These are phyloP conservation scores for Artomyces pyxidatus DNA, from an alignment of 768 basidiomycete genomes.

Conservation along the genomic window DNA sequence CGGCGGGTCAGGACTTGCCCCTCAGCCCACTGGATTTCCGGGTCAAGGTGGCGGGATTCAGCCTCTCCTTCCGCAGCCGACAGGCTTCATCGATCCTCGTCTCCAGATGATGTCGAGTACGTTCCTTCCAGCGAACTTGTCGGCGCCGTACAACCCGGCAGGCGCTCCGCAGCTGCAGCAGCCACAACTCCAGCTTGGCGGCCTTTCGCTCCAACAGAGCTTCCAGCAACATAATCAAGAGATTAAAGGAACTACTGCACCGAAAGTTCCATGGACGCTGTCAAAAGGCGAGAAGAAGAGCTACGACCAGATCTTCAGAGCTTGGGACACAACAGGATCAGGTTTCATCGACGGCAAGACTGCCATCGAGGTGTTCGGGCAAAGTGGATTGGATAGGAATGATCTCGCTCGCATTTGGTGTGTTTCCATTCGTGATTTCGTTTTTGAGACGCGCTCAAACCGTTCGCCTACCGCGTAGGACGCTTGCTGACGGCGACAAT, in stretches of 20 bases:
- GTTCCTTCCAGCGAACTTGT: slow-evolving; percentile 76
- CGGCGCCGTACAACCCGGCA: slow-evolving; percentile 49
- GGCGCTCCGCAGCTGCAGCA: slow-evolving; percentile 67
- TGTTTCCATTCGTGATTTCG: slow-evolving; percentile 21
- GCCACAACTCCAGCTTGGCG: slow-evolving; percentile 30
- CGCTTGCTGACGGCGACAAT: slow-evolving; percentile 86
- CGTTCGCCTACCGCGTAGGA: slow-evolving; percentile 56
- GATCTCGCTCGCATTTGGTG: slow-evolving; percentile 93
- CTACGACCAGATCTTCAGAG: slow-evolving; percentile 92
- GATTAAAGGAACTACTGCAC: slow-evolving; percentile 53
- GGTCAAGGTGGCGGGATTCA: slow-evolving; percentile 28
- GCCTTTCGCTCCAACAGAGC: slow-evolving; percentile 65
- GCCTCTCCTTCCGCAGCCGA: slow-evolving; percentile 62
- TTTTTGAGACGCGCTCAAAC: slow-evolving; percentile 3
- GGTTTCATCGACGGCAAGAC: slow-evolving; percentile 84
- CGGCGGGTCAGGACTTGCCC: slow-evolving; percentile 32
- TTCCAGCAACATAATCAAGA: slow-evolving; percentile 84
- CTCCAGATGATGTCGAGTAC: slow-evolving; percentile 84
- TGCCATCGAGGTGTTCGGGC: slow-evolving; percentile 89
- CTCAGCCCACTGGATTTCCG: slow-evolving; percentile 56
- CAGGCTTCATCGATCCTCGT: slow-evolving; percentile 77
- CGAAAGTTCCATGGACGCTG: slow-evolving; percentile 79
- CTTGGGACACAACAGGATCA: slow-evolving; percentile 79
- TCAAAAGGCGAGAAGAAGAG: slow-evolving; percentile 90
- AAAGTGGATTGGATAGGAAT: slow-evolving; percentile 82